A percentile compares a stretch with the other conserved stretches of the same genome.
phyloP scores from a whole-genome alignment of 1,139 yeast genomes.

The Geotrichum australiense region DNA sequence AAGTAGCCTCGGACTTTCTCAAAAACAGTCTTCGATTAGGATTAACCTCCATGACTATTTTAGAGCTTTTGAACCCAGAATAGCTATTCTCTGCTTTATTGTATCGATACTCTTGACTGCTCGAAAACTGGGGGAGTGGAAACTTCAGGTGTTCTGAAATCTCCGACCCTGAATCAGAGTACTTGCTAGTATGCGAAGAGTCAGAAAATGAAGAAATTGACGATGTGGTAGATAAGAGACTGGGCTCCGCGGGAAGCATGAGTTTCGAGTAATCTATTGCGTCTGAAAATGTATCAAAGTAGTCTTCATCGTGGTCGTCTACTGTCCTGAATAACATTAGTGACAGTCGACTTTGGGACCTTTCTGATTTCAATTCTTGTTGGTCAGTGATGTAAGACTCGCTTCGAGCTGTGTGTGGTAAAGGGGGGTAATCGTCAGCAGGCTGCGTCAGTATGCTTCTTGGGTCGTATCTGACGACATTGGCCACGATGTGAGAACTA shows the following conservation, averaged over 20 bases:
- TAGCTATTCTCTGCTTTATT: not conserved
- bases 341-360: not conserved
- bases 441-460: conserved; percentile 9
- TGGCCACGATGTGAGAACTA: not conserved
- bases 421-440: too few species aligned
- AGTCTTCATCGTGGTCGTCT: conserved; percentile 8
- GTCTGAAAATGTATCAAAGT: conserved; percentile 1
- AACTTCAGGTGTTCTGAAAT: conserved; percentile 1
- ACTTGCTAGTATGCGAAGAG: conserved; percentile 6
- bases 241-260: conserved; percentile 4
- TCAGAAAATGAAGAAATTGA: conserved; percentile 11
- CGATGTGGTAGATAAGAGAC: conserved; percentile 1
- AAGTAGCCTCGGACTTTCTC: not conserved
- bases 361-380: too few species aligned
- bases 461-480: conserved; percentile 6
- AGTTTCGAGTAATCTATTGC: not conserved
- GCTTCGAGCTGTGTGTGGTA: not conserved
- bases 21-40: conserved; percentile 4
- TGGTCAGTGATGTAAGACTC: too few species aligned
- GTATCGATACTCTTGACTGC: conserved; percentile 5
- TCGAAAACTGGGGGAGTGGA: conserved; percentile 5
- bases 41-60: not conserved
- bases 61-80: not conserved
- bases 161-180: conserved; percentile 8
- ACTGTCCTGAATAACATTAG: not conserved